Conservation (phyloP, 2,329 filamentous ascomycete species). For the Periconia sp. region DNA sequence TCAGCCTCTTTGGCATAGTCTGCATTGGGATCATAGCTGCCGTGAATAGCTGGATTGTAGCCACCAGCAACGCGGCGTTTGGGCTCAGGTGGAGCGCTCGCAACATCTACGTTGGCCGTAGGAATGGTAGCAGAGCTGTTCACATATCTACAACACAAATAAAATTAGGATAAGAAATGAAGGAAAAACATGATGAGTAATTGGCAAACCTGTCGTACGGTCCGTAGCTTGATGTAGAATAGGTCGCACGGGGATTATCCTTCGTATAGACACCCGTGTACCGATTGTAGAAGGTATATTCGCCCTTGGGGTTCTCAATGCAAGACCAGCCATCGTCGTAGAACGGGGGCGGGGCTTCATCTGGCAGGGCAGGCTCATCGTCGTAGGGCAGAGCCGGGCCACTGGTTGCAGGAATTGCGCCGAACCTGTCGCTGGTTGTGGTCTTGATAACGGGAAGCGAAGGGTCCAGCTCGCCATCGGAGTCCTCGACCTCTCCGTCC, state of each 20-base stretch:
- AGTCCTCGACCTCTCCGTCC: neutral
- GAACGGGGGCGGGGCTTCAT: conserved; percentile 47
- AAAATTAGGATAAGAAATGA: conserved; percentile 33
- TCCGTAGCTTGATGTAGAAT: conserved; percentile 33
- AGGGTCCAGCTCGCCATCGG: conserved; percentile 10
- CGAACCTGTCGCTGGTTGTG: conserved; percentile 7
- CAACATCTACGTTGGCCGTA: conserved; percentile 32
- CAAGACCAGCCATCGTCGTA: conserved; percentile 76
- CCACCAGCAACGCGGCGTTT: conserved; percentile 59
- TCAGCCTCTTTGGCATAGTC: conserved; percentile 70
- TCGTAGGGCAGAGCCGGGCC: conserved; percentile 28
- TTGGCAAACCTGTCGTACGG: conserved; percentile 42
- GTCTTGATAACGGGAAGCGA: conserved; percentile 1
- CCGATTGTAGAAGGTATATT: conserved; percentile 84
- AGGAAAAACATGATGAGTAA: conserved; percentile 24
- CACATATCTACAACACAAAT: conserved; percentile 25
- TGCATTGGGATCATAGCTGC: conserved; percentile 94
- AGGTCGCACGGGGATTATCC: conserved; percentile 79
- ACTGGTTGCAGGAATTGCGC: conserved; percentile 9
- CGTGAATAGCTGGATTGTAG: conserved; percentile 95
- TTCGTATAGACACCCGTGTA: conserved; percentile 74
- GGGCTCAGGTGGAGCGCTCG: conserved; percentile 35
- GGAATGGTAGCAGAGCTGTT: conserved; percentile 29
- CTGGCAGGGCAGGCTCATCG: conserved; percentile 47
- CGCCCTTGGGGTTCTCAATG: conserved; percentile 71